These are phyloP conservation scores for Psilocybe tampanensis DNA, from an alignment of 768 basidiomycete species.

Conservation along the genomic window DNA sequence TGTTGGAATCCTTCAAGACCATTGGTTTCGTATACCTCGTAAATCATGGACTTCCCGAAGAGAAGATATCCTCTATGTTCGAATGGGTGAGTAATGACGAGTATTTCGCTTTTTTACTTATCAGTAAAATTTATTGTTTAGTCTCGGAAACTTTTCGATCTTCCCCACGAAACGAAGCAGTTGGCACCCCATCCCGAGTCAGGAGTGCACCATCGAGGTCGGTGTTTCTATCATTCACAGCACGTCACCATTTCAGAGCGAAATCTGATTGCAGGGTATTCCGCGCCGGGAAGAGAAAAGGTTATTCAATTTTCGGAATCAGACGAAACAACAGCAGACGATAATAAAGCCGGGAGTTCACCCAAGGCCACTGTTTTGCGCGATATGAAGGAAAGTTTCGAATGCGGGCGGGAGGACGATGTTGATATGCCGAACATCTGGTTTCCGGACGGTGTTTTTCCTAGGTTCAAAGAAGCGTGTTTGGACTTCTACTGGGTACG, in stretches of 20 bases:
- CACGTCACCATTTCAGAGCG: neutral
- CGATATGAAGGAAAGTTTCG: constrained; percentile 56
- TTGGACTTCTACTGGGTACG: constrained; percentile 54
- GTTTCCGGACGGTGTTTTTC: constrained; percentile 52
- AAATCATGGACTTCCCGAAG: constrained; percentile 42
- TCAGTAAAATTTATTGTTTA: constrained; percentile 19
- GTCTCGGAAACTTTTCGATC: constrained; percentile 42
- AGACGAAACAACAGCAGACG: constrained; percentile 20
- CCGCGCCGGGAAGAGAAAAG: constrained; percentile 41
- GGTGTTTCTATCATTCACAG: constrained; percentile 19
- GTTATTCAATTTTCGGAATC: constrained; percentile 29
- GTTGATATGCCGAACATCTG: constrained; percentile 56
- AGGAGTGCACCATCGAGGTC: constrained; percentile 48
- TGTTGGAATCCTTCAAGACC: constrained; percentile 46
- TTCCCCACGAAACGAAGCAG: constrained; percentile 39
- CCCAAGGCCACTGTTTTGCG: constrained; percentile 27
- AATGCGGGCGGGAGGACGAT: constrained; percentile 52
- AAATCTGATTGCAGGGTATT: constrained; percentile 31
- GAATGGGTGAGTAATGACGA: constrained; percentile 39
- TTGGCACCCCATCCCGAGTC: constrained; percentile 48
- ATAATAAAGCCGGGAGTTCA: neutral
- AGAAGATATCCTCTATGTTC: constrained; percentile 42
- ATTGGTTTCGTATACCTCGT: constrained; percentile 51
- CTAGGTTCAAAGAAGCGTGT: constrained; percentile 55
- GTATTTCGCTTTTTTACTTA: no score